Evolutionary conservation across 148 eudicot genomes (phyloP).

Genomic region (Spergularia marina): DNA sequence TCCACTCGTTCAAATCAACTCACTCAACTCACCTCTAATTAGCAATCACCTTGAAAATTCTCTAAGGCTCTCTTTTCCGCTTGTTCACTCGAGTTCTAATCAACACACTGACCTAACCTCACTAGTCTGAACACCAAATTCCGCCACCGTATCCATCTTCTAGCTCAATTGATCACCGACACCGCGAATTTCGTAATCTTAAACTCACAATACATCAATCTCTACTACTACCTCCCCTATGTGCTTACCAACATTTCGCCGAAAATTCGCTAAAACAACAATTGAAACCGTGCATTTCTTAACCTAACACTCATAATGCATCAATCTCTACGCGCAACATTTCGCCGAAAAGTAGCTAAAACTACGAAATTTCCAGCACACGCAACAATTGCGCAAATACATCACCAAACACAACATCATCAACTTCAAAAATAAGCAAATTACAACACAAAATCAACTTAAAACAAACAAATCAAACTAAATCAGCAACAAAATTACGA

Average conservation of each 20-base stretch:
- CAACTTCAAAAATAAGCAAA: not conserved
- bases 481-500: not conserved
- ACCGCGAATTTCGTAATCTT: not conserved
- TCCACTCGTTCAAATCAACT: too few species aligned
- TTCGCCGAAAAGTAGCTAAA: not conserved
- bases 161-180: not conserved
- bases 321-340: not conserved
- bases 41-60: too few species aligned
- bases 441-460: not conserved
- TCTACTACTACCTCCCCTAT: not conserved
- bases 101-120: not conserved
- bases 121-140: not conserved
- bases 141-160: not conserved
- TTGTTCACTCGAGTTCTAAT: not conserved
- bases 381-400: not conserved
- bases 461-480: not conserved
- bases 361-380: not conserved
- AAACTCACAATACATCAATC: not conserved
- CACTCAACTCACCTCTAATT: too few species aligned
- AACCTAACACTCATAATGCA: not conserved
- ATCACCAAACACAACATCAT: not conserved
- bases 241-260: not conserved
- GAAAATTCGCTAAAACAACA: not conserved
- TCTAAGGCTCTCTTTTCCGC: not conserved
- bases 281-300: too few species aligned